These are phyloP conservation scores for Dendrobium catenatum DNA, from an alignment of 106 monocot genomes.

Conservation along the genomic window DNA sequence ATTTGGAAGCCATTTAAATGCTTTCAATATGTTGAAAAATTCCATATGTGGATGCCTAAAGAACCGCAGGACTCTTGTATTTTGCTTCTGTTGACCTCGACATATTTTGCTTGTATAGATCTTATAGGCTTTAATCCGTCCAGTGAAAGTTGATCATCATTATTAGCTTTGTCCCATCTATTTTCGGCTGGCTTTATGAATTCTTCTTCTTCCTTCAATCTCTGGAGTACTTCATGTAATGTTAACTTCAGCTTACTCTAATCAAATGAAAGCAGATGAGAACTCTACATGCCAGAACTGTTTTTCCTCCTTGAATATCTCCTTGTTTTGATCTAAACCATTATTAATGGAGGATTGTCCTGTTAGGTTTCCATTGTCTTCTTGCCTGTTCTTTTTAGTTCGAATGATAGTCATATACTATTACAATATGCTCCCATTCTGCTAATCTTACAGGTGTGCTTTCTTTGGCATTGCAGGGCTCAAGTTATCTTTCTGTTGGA, in stretches of 20 bases:
- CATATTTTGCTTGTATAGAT: neutral
- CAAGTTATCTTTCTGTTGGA: neutral
- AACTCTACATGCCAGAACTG: too few species aligned
- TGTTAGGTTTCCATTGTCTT: neutral
- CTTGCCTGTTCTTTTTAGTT: neutral
- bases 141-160: neutral
- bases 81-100: neutral
- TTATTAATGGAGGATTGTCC: neutral
- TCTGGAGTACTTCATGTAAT: neutral
- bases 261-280: too few species aligned
- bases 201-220: neutral
- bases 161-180: neutral
- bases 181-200: neutral
- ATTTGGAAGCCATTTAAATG: neutral
- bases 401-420: neutral
- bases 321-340: neutral
- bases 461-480: conserved; percentile 2
- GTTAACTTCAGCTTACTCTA: neutral
- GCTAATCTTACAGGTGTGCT: neutral
- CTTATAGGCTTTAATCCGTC: neutral
- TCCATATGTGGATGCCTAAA: neutral
- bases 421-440: neutral
- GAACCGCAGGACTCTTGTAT: neutral
- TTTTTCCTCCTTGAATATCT: neutral
- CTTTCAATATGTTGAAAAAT: neutral